Evolutionary conservation across 2,329 filamentous ascomycete genomes (phyloP).

Genomic region (Fusarium subtropicale): DNA sequence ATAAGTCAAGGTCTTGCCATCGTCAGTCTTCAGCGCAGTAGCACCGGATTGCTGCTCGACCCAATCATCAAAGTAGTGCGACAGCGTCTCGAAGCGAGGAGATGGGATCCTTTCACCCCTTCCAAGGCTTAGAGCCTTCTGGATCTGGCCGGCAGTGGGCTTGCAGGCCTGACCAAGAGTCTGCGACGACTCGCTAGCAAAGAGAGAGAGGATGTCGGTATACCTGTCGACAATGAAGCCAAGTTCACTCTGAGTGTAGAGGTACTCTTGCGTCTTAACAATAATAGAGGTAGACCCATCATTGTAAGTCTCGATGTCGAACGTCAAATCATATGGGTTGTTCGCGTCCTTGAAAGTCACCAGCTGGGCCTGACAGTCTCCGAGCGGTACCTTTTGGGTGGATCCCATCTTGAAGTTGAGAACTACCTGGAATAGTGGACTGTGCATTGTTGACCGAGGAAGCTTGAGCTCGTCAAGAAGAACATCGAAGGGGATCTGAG

Average conservation of each 20-base stretch:
- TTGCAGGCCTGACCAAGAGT: background rate
- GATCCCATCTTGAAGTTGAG: slow-evolving; percentile 14
- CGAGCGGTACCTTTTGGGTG: slow-evolving; percentile 2
- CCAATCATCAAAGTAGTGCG: slow-evolving; percentile 3
- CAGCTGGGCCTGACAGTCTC: slow-evolving; percentile 1
- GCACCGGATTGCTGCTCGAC: background rate
- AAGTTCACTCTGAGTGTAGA: background rate
- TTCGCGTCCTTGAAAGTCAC: slow-evolving; percentile 2
- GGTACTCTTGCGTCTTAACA: slow-evolving; percentile 4
- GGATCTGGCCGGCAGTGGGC: background rate
- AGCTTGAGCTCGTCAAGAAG: slow-evolving; percentile 10
- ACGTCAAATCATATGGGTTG: slow-evolving; percentile 2
- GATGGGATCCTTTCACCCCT: background rate
- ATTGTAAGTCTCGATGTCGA: background rate
- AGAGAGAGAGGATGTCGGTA: background rate
- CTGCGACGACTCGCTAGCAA: background rate
- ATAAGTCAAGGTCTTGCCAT: background rate
- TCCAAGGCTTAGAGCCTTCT: background rate
- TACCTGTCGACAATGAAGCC: background rate
- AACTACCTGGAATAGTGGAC: slow-evolving; percentile 4
- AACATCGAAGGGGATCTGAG: slow-evolving; percentile 8
- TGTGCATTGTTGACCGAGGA: slow-evolving; percentile 8
- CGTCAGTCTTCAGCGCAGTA: background rate
- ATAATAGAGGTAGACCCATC: background rate
- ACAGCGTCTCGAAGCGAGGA: background rate